Evolutionary conservation across 2,329 filamentous ascomycete species (phyloP).

Genomic region (Fusarium tjaetaba): DNA sequence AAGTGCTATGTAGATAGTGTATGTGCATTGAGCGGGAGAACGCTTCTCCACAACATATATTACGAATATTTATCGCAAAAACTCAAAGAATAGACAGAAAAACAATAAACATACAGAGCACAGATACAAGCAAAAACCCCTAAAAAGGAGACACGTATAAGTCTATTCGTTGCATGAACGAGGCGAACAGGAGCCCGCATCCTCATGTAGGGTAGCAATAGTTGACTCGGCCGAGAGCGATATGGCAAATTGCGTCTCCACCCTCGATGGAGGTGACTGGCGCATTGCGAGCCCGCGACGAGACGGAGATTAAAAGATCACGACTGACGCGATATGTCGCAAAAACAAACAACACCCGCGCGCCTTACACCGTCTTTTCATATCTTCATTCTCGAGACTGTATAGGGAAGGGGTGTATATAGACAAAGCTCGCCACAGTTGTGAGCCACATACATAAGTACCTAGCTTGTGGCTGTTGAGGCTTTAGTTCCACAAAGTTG

Average conservation of each 20-base stretch:
- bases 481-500: not conserved
- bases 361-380: constrained; percentile 36
- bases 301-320: constrained; percentile 28
- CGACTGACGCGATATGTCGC: constrained; percentile 4
- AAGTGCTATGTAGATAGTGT: not conserved
- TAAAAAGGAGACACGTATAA: not conserved
- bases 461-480: not conserved
- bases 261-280: not conserved
- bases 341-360: constrained; percentile 22
- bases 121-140: not conserved
- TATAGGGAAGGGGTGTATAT: constrained; percentile 1
- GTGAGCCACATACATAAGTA: not conserved
- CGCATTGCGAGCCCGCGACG: constrained; percentile 21
- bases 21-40: not conserved
- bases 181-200: not conserved
- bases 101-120: not conserved
- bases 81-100: not conserved
- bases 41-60: not conserved
- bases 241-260: constrained; percentile 26
- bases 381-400: not conserved
- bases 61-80: not conserved
- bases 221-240: constrained; percentile 29
- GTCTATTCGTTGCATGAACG: not conserved
- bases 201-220: constrained; percentile 24
- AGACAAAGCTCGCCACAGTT: constrained; percentile 1